These are phyloP conservation scores for Mycena maculata DNA, from an alignment of 768 basidiomycete genomes.

Conservation along the genomic window DNA sequence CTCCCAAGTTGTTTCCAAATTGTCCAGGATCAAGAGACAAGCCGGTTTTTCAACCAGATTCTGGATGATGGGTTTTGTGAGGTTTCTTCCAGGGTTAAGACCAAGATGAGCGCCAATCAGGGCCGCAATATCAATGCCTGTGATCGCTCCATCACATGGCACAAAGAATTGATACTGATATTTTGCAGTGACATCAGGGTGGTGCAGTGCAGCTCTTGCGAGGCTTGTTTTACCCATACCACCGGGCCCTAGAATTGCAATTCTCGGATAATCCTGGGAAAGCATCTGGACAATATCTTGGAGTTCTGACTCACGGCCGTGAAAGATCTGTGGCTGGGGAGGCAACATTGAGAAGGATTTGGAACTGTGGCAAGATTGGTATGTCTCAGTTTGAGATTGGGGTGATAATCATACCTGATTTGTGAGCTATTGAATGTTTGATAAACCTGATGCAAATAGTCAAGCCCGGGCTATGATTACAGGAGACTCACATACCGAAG, in stretches of 20 bases:
- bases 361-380: not conserved
- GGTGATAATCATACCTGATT: not conserved
- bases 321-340: not conserved
- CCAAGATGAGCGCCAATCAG: slow-evolving; percentile 8
- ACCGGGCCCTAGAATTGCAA: too few species aligned
- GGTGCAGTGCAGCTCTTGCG: too few species aligned
- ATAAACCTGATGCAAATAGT: too few species aligned
- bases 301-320: not conserved
- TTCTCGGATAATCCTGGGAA: too few species aligned
- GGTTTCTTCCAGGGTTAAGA: not conserved
- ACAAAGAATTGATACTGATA: not conserved
- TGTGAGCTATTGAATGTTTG: too few species aligned
- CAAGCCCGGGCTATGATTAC: too few species aligned
- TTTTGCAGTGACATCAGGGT: not conserved
- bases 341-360: not conserved
- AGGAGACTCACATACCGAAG: too few species aligned
- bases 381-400: not conserved
- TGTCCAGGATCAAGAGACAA: slow-evolving; percentile 12
- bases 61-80: not conserved
- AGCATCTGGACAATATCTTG: too few species aligned
- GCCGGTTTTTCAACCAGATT: not conserved
- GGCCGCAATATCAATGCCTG: not conserved
- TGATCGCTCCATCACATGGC: not conserved
- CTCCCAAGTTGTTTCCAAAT: slow-evolving; percentile 24
- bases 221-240: too few species aligned